phyloP scores from a whole-genome alignment of 2,329 filamentous ascomycete species.

The Cladophialophora exuberans region DNA sequence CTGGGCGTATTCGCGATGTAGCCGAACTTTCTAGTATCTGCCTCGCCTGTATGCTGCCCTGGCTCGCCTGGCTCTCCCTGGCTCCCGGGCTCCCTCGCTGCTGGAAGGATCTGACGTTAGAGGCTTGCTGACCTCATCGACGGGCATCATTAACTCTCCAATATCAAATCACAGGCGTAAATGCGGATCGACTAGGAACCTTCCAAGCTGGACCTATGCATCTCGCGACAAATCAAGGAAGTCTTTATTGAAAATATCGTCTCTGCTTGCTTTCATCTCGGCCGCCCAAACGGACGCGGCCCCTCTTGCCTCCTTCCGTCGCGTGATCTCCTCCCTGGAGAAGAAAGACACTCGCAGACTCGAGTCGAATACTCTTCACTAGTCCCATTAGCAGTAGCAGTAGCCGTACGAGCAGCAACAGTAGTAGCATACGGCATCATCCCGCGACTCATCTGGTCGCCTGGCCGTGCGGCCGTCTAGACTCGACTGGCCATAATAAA shows the following conservation, averaged over 20 bases:
- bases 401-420: too few relatives aligned
- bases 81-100: too few relatives aligned
- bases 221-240: conserved; percentile 8
- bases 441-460: too few relatives aligned
- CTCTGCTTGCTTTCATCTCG: not conserved
- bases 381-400: too few relatives aligned
- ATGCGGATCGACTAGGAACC: conserved; percentile 26
- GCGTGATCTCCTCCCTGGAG: conserved; percentile 10
- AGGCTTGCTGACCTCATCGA: conserved; percentile 28
- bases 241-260: too few relatives aligned
- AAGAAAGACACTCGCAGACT: conserved; percentile 5
- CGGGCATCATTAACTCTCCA: conserved; percentile 6
- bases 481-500: not conserved
- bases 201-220: conserved; percentile 5
- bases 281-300: conserved; percentile 10
- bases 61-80: too few relatives aligned
- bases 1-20: too few relatives aligned
- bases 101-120: conserved; percentile 24
- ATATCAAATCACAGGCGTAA: conserved; percentile 13
- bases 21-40: too few relatives aligned
- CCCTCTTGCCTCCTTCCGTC: conserved; percentile 12
- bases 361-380: too few relatives aligned
- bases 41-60: too few relatives aligned
- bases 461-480: too few relatives aligned
- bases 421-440: too few relatives aligned